Conservation (phyloP, 768 basidiomycete genomes). For the Scleroderma bovista region DNA sequence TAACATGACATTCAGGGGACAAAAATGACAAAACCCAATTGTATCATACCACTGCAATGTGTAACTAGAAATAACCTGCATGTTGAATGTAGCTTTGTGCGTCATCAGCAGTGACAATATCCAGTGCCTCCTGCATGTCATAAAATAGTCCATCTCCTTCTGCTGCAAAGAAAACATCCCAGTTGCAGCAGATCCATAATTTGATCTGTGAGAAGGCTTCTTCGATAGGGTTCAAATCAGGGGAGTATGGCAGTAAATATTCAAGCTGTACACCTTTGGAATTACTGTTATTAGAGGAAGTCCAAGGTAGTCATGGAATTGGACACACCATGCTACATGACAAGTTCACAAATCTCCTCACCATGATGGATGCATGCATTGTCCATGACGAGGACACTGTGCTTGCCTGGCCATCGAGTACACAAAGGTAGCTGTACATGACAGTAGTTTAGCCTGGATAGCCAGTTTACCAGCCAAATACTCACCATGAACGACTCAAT, state of each 20-base stretch:
- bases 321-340: constrained; percentile 6
- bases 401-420: constrained; percentile 9
- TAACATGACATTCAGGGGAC: neutral
- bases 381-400: constrained; percentile 15
- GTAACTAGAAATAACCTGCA: constrained; percentile 6
- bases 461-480: neutral
- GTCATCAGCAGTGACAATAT: constrained; percentile 4
- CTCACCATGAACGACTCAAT: constrained; percentile 22
- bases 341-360: constrained; percentile 6
- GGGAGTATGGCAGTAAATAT: constrained; percentile 36
- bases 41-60: neutral
- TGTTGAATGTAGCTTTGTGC: constrained; percentile 9
- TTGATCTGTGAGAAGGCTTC: constrained; percentile 37
- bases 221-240: constrained; percentile 37
- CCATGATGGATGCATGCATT: constrained; percentile 16
- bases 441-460: no score
- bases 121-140: constrained; percentile 4
- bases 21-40: no score
- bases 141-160: neutral
- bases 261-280: constrained; percentile 8
- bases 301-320: neutral
- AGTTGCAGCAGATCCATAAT: constrained; percentile 3
- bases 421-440: constrained; percentile 3
- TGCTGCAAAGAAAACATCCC: constrained; percentile 2
- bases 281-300: constrained; percentile 8